phyloP scores from a whole-genome alignment of 768 basidiomycete genomes.

The Hydnomerulius pinastri region DNA sequence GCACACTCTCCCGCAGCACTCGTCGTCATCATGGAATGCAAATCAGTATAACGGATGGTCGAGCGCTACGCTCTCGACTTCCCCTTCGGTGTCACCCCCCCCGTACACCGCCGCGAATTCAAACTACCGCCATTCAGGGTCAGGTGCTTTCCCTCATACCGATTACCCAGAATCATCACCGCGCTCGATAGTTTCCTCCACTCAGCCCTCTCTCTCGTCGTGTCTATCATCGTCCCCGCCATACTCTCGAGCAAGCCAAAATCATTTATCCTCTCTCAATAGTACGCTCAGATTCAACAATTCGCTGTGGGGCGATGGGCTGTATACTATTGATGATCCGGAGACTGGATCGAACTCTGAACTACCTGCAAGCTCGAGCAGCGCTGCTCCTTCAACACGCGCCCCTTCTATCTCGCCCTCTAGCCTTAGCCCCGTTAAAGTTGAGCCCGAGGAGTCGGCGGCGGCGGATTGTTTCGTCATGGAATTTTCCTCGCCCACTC shows the following conservation, averaged over 20 bases:
- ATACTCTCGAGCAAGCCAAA: conserved; percentile 16
- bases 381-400: conserved; percentile 36
- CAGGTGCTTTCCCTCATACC: conserved; percentile 19
- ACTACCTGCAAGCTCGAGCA: conserved; percentile 32
- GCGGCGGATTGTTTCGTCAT: conserved; percentile 35
- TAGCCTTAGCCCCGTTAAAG: conserved; percentile 31
- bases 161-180: conserved; percentile 22
- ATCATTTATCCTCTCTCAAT: conserved; percentile 14
- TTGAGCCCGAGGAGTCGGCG: conserved; percentile 30
- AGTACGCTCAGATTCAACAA: conserved; percentile 23
- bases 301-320: conserved; percentile 31
- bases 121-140: conserved; percentile 27
- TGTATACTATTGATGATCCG: conserved; percentile 36
- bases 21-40: conserved; percentile 22
- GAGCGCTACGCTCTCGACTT: conserved; percentile 21
- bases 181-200: conserved; percentile 15
- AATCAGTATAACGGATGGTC: conserved; percentile 17
- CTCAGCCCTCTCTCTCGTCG: conserved; percentile 18
- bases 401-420: conserved; percentile 36
- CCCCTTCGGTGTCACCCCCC: conserved; percentile 23
- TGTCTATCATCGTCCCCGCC: conserved; percentile 17
- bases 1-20: conserved; percentile 13
- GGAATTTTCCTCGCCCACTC: conserved; percentile 33
- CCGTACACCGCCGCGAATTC: conserved; percentile 21
- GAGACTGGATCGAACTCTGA: conserved; percentile 36